Conservation (phyloP, 768 basidiomycete genomes). For the Serendipita indica region DNA sequence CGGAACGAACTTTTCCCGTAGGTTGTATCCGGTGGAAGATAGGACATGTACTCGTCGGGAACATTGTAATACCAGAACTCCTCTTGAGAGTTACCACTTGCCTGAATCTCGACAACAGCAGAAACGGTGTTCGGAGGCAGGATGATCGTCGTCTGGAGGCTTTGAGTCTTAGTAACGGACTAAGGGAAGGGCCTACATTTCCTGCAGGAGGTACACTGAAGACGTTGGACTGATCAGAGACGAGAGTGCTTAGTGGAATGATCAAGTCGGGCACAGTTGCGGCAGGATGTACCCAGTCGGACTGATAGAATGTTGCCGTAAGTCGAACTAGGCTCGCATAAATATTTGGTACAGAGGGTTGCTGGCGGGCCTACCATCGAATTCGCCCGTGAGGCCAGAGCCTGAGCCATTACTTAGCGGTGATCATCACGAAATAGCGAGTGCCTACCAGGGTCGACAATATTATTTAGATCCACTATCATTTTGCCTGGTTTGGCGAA, state of each 20-base stretch:
- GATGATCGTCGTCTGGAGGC: background rate
- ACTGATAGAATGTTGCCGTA: constrained; percentile 55
- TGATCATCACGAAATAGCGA: background rate
- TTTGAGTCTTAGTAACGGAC: background rate
- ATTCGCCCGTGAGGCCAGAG: constrained; percentile 42
- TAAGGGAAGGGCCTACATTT: constrained; percentile 31
- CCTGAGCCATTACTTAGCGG: background rate
- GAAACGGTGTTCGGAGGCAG: constrained; percentile 53
- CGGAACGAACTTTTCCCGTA: constrained; percentile 41
- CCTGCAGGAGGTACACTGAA: constrained; percentile 62
- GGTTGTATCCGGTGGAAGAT: constrained; percentile 38
- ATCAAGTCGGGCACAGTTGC: constrained; percentile 48
- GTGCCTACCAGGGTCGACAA: constrained; percentile 30
- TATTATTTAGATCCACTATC: constrained; percentile 59
- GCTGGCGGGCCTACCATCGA: constrained; percentile 38
- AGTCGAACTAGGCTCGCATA: constrained; percentile 35
- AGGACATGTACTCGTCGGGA: constrained; percentile 41
- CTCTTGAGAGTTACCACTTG: constrained; percentile 47
- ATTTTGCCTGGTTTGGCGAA: constrained; percentile 54
- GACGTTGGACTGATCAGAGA: constrained; percentile 50
- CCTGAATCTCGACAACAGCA: constrained; percentile 55
- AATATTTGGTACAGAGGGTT: background rate
- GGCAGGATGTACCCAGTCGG: constrained; percentile 40
- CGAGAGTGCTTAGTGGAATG: constrained; percentile 52
- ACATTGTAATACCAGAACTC: constrained; percentile 75